Conservation (phyloP, 2,329 filamentous ascomycete species). For the Aspergillus eucalypticola region DNA sequence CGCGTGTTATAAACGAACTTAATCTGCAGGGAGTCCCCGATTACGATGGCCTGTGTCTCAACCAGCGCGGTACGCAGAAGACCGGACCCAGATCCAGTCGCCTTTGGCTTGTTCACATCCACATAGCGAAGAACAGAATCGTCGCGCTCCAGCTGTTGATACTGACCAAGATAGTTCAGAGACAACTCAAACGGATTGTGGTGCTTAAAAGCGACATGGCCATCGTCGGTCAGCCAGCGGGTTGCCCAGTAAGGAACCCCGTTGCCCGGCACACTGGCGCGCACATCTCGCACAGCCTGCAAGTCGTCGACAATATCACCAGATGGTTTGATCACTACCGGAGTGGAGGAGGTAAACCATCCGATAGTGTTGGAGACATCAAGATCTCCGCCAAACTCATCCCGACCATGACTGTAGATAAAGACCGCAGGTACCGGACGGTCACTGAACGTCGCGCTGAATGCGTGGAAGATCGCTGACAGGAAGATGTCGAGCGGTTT, state of each 20-base stretch:
- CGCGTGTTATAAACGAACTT: background rate
- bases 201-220: background rate
- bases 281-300: background rate
- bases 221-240: background rate
- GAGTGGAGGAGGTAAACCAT: conserved; percentile 25
- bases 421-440: conserved; percentile 21
- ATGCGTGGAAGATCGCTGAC: conserved; percentile 21
- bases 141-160: background rate
- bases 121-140: background rate
- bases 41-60: background rate
- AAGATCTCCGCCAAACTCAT: conserved; percentile 18
- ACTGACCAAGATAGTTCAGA: background rate
- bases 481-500: conserved; percentile 26
- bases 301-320: conserved; percentile 10
- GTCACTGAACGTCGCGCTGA: conserved; percentile 19
- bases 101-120: background rate
- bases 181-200: background rate
- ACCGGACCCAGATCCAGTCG: conserved; percentile 31
- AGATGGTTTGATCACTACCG: background rate
- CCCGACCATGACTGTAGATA: conserved; percentile 27
- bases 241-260: background rate
- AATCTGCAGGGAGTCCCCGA: background rate
- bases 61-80: conserved; percentile 43
- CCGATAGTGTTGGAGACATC: conserved; percentile 25
- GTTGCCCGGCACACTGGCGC: background rate